Evolutionary conservation across 225 moss, liverwort and hornwort species (phyloP), one percentile per base, ranked within the genome.

Genomic region (Physcomitrellopsis africana): DNA sequence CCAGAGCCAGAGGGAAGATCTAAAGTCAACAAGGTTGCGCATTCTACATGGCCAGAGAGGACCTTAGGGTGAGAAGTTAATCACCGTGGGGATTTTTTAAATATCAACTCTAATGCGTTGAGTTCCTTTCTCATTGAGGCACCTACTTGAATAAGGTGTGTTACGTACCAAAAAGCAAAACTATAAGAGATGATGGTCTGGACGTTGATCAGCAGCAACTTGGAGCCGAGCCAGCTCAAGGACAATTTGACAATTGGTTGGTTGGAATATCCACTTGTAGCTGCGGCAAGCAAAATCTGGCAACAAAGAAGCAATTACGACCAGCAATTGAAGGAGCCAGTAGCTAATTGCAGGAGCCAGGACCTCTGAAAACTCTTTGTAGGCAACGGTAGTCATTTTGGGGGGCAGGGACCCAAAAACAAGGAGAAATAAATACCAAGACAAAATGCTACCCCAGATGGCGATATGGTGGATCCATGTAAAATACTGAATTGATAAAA

Each of bases 401-500:
- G 79, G 58, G 13, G 37, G 51, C 9, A 91, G 37, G 22, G 74
- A 72, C 53, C 93, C 93, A 48, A 87, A 93, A 53, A 88, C 68
- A 44, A 91, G 48, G 29, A 89, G 70, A 75, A 93, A 91, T 45
- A 89, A 46, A 51, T 91, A 93, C 93, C 91, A 93, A n/a, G 82
- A 63, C 44, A 77, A 59, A 51, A 91, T 83, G 82, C 91, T 93
- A 60, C 91, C 91, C 93, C 93, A 93, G 51, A 91, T 88, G 66
- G 83, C 83, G 8, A 81, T 51, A 65, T 93, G 91, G 77, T 93
- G 93, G 55, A 93, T 81, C 86, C 89, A 89, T 7, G 91, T 93
- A 49, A 93, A 93, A 52, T 91, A 81, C 32, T 63, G 76, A 24
- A 93, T 81, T 23, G 78, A 72, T 14, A 81, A 73, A 55, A 58